Conservation (phyloP, 768 basidiomycete species). For the Hydnomerulius pinastri region DNA sequence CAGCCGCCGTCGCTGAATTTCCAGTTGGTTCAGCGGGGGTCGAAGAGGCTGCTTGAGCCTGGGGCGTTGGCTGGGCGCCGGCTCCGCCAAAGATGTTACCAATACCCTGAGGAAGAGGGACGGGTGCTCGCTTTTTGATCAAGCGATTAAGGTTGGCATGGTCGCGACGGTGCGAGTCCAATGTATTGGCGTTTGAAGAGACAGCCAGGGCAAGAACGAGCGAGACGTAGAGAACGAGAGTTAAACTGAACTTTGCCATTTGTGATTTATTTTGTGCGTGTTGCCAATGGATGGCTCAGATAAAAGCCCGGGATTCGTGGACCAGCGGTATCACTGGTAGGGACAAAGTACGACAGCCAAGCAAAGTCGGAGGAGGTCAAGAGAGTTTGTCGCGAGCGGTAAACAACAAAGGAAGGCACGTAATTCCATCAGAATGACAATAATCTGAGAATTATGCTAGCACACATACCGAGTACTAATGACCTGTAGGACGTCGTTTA, state of each 20-base stretch:
- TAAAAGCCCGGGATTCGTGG: neutral
- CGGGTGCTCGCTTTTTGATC: slow-evolving; percentile 62
- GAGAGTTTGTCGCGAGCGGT: neutral
- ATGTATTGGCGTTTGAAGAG: slow-evolving; percentile 48
- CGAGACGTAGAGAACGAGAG: slow-evolving; percentile 63
- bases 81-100: neutral
- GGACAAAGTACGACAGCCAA: neutral
- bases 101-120: slow-evolving; percentile 18
- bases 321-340: neutral
- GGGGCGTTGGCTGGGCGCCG: slow-evolving; percentile 4
- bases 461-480: neutral
- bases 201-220: slow-evolving; percentile 52
- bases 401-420: neutral
- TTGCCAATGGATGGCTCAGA: neutral
- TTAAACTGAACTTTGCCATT: slow-evolving; percentile 59
- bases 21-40: slow-evolving; percentile 28
- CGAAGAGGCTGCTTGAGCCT: slow-evolving; percentile 1
- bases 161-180: slow-evolving; percentile 48
- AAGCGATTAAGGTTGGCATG: slow-evolving; percentile 64
- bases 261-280: slow-evolving; percentile 23
- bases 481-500: neutral
- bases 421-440: neutral
- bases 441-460: neutral
- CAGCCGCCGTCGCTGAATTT: slow-evolving; percentile 11
- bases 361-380: neutral